Evolutionary conservation across 225 moss, liverwort and hornwort species (phyloP), one percentile per base, ranked within the genome.

Genomic region (Marchantia polymorpha): DNA sequence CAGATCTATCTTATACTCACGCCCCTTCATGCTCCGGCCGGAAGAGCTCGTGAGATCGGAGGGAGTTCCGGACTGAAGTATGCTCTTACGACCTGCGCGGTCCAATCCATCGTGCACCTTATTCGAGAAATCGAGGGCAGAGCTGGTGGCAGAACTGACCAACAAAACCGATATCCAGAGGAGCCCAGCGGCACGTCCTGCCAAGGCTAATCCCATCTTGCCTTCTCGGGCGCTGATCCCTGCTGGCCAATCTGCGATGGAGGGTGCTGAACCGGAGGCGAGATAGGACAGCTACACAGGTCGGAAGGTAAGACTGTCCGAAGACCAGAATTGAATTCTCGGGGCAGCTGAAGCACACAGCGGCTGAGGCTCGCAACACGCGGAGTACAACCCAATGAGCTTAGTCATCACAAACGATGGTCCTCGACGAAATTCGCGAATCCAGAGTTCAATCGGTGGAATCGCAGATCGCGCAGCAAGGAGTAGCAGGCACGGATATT

Each of bases 31-130:
- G 23, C 15, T 53, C 46, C 63, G 13, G 7, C 66, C 22, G 25
- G 50, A 76, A 49, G 72, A 75, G 59, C 77, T 71, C 53, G 56
- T 19, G 49, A 78, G 31, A 81, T 74, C 77, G 16, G 74, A 73
- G 29, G 39, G 77, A 67, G 74, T 15, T 19, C 73, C 48, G 30
- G 29, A 50, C 58, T 58, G 58, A 49, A 68, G 12, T 12, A 19
- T 12, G 29, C 31, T 46, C 58, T 39, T 29, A 58, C 31, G 58
- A 58, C 39, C 59, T 56, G 1, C 30, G 9, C 58, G 73, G 58
- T 12, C 58, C 84, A 67, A 73, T 58, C n/a, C 59, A 47, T 19
- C 26, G 20, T 56, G 66, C 27, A 73, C 55, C 56, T 52, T 53
- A 12, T 51, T 17, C 68, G 58, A 23, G 51, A 67, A 30, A 20